Conservation (phyloP, 2,329 filamentous ascomycete genomes). For the Seiridium cupressi region DNA sequence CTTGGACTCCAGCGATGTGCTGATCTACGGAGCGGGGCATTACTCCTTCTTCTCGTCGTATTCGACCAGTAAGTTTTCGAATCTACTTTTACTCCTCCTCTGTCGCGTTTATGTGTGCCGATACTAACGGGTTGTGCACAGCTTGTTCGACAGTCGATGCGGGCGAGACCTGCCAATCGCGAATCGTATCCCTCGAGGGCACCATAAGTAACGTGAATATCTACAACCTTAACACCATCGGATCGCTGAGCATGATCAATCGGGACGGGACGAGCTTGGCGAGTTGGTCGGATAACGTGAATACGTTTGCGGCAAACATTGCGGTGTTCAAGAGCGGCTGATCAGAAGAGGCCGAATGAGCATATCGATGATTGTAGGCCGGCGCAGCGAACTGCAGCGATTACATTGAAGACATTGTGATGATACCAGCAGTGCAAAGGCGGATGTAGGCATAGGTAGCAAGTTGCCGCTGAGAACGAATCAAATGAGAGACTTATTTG, state of each 20-base stretch:
- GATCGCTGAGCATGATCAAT: conserved; percentile 36
- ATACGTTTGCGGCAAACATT: conserved; percentile 28
- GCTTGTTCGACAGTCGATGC: conserved; percentile 33
- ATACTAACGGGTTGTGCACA: conserved; percentile 4
- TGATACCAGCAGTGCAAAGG: too few species aligned
- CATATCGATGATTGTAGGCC: neutral
- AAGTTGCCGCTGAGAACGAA: too few species aligned
- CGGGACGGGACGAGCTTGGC: conserved; percentile 27
- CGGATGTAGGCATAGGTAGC: too few species aligned
- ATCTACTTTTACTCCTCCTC: neutral
- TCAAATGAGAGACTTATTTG: too few species aligned
- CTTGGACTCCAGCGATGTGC: conserved; percentile 47
- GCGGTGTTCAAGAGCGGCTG: conserved; percentile 21
- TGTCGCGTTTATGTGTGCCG: neutral
- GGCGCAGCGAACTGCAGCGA: neutral
- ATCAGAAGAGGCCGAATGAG: neutral
- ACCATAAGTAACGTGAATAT: conserved; percentile 32
- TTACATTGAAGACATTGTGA: too few species aligned
- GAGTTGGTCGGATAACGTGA: conserved; percentile 28
- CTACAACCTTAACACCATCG: conserved; percentile 47
- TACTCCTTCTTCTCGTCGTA: conserved; percentile 63
- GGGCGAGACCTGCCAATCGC: conserved; percentile 36
- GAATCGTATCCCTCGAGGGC: conserved; percentile 37
- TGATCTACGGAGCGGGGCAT: conserved; percentile 58
- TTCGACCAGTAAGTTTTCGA: conserved; percentile 33